A percentile compares a stretch with the other conserved stretches of the same genome.
Conservation (phyloP, 148 eudicot species). For the Oxyria digyna region DNA sequence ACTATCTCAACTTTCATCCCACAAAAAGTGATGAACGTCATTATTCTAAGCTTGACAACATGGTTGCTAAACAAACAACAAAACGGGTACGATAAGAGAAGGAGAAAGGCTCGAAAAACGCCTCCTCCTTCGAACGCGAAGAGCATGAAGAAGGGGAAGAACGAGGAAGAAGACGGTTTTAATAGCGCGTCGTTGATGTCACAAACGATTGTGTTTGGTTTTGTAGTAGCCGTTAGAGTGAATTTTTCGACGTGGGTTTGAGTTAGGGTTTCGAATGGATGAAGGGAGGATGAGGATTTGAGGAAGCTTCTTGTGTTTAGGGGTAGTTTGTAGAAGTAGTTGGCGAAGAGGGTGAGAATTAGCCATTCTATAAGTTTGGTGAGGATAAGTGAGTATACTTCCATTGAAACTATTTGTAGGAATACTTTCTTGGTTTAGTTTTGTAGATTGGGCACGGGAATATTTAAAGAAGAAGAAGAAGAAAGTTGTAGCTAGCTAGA, state of each 20-base stretch:
- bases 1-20: conserved; percentile 57
- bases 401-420: conserved; percentile 10
- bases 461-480: neutral
- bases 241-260: neutral
- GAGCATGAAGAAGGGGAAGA: conserved; percentile 90
- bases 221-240: conserved; percentile 6
- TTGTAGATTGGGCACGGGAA: neutral
- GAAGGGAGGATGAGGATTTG: conserved; percentile 17
- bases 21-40: conserved; percentile 83
- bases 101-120: conserved; percentile 53
- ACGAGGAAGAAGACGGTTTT: conserved; percentile 32
- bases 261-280: conserved; percentile 26
- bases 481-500: too few species aligned
- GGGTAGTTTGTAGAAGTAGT: conserved; percentile 43
- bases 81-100: conserved; percentile 52
- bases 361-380: conserved; percentile 49
- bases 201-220: conserved; percentile 38
- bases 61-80: conserved; percentile 29
- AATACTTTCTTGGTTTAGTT: neutral
- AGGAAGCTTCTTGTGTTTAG: conserved; percentile 37
- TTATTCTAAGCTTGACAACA: conserved; percentile 43
- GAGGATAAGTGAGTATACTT: conserved; percentile 34
- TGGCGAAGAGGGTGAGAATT: conserved; percentile 47
- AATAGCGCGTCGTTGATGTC: conserved; percentile 51
- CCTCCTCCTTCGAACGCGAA: conserved; percentile 96